Evolutionary conservation across 495 filamentous ascomycete species (phyloP), one percentile per base, ranked within the genome.

Genomic region (Penicillium roqueforti): DNA sequence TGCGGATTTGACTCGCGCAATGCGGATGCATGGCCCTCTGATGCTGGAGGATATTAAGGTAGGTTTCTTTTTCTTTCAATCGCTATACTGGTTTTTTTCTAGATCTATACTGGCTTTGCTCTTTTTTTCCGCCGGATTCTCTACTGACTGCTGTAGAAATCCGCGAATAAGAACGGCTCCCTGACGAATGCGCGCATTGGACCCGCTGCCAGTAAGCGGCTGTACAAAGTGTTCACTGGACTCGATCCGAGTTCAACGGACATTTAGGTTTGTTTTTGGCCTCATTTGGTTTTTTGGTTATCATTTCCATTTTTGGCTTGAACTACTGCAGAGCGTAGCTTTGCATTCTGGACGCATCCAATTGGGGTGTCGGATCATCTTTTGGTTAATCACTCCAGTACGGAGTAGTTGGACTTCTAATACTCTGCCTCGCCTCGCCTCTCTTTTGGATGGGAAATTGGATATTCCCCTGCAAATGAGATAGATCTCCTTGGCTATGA

Each of bases 141-240:
- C 32, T 53, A 28, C 53, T 65, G 48, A 61, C 53, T 22, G 8
- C 10, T 22, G 3, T 52, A 80, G 70, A 90, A 86, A 78, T 79
- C 78, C 13, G 80, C 84, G 0, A 89, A 88, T 50, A 83, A 77
- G 54, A 82, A 84, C 55, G 89, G 89, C 6, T 79, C 78, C 5
- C 68, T 85, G 42, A 82, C 83, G 3, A 85, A 87, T 45, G 69
- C 82, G 16, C 78, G 79, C 11, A 74, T 95, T 20, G 89, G 89
- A 6, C 81, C 74, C 36, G 81, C 85, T 1, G 76, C 85, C n/a
- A 92, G 89, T 59, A 80, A 75, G 68, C 76, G 89, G 54, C 59
- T 95, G 37, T 80, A 85, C 55, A 89, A 85, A 65, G 83, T 92
- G 0, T 90, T 92, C 62, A 84, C 81, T 66, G 83, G 86, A 3